These are phyloP conservation scores for Rhododendron simsii DNA, from an alignment of 148 eudicot genomes.

Conservation along the genomic window DNA sequence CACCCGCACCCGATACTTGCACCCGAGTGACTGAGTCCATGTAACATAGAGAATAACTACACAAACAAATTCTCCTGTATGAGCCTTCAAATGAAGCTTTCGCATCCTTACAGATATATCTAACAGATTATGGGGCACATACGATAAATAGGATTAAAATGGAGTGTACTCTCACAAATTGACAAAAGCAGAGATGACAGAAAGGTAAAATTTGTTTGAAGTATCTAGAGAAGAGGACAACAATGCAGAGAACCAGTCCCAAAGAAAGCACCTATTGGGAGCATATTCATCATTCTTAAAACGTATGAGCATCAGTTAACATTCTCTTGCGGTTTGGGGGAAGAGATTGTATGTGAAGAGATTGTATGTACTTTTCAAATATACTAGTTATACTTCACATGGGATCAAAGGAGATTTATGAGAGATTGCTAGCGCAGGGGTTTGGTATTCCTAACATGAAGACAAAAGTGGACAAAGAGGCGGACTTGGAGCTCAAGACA, in stretches of 20 bases:
- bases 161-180: background rate
- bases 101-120: background rate
- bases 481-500: no score
- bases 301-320: background rate
- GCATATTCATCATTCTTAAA: background rate
- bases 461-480: background rate
- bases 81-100: background rate
- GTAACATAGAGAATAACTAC: background rate
- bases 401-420: background rate
- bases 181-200: background rate
- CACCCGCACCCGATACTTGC: no score
- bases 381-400: no score
- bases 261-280: background rate
- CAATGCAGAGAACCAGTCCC: background rate
- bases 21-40: no score
- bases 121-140: background rate
- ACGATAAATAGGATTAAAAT: background rate
- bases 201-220: background rate
- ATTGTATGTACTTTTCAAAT: background rate
- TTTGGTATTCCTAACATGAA: background rate
- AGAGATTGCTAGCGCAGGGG: background rate
- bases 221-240: background rate
- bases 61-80: background rate
- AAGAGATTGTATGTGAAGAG: background rate
- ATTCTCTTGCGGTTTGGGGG: background rate